These are phyloP conservation scores for Durio zibethinus DNA, from an alignment of 345 rosid species.

Conservation along the genomic window DNA sequence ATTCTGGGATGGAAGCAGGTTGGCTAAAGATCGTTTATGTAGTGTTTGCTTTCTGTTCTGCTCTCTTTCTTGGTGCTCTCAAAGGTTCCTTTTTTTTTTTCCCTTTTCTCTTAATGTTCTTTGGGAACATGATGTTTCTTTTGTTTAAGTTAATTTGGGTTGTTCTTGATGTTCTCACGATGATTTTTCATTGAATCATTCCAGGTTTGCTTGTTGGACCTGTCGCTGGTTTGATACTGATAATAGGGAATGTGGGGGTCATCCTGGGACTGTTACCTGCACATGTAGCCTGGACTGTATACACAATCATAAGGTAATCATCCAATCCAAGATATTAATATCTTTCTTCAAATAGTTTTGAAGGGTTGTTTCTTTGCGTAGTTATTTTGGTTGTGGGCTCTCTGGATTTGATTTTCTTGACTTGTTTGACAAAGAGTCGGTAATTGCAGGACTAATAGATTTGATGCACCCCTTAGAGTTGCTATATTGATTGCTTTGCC, in stretches of 20 bases:
- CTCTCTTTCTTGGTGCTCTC: conserved; percentile 67
- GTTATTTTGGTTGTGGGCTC: background rate
- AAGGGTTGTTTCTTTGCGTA: background rate
- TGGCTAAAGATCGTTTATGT: conserved; percentile 48
- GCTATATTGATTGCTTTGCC: conserved; percentile 61
- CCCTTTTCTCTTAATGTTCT: background rate
- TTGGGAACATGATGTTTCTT: background rate
- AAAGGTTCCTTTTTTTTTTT: conserved; percentile 45
- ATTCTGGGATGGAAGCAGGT: conserved; percentile 25
- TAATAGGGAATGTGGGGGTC: conserved; percentile 63
- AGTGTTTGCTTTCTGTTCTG: conserved; percentile 60
- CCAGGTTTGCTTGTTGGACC: conserved; percentile 77
- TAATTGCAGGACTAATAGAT: conserved; percentile 50
- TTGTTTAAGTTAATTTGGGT: conserved; percentile 5
- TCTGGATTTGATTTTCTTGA: background rate
- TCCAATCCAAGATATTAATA: background rate
- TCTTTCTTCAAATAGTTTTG: background rate
- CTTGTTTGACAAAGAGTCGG: background rate
- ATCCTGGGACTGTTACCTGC: conserved; percentile 69
- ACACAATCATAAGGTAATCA: conserved; percentile 53
- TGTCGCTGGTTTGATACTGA: conserved; percentile 59
- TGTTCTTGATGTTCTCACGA: background rate
- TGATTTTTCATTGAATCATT: conserved; percentile 12
- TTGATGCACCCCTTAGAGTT: conserved; percentile 58
- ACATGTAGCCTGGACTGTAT: conserved; percentile 67